phyloP scores from a whole-genome alignment of 2,329 filamentous ascomycete genomes.

The Colletotrichum zoysiae region DNA sequence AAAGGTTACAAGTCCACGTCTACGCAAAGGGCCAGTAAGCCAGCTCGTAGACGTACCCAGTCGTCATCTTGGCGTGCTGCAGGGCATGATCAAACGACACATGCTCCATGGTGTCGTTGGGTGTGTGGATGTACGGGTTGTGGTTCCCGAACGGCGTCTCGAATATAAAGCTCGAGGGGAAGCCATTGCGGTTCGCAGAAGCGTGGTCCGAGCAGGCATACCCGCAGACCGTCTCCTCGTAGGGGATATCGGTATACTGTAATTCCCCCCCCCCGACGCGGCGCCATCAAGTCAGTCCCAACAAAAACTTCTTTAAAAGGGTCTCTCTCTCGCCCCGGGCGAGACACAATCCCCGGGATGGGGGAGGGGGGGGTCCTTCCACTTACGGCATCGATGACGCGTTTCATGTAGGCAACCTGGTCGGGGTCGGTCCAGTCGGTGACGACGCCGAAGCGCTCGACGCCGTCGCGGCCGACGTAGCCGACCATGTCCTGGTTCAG shows the following conservation, averaged over 20 bases:
- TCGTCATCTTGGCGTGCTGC: slow-evolving; percentile 68
- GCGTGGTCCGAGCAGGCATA: slow-evolving; percentile 77
- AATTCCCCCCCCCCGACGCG: background rate
- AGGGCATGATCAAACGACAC: slow-evolving; percentile 76
- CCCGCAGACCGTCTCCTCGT: slow-evolving; percentile 63
- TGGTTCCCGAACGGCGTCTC: slow-evolving; percentile 70
- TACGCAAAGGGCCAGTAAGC: slow-evolving; percentile 42
- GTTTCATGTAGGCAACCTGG: slow-evolving; percentile 54
- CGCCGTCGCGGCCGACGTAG: slow-evolving; percentile 49
- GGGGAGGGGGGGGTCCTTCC: background rate
- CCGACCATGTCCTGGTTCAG: slow-evolving; percentile 61
- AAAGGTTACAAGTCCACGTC: too few species aligned
- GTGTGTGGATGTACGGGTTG: slow-evolving; percentile 80
- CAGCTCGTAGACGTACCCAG: slow-evolving; percentile 62
- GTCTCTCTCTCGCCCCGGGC: too few species aligned
- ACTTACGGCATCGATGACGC: slow-evolving; percentile 48
- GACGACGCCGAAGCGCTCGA: slow-evolving; percentile 54
- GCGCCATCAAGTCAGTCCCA: too few species aligned
- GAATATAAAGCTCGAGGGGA: slow-evolving; percentile 74
- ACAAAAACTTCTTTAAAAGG: too few species aligned
- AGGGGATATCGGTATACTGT: slow-evolving; percentile 54
- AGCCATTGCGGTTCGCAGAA: slow-evolving; percentile 74
- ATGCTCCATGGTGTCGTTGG: slow-evolving; percentile 77
- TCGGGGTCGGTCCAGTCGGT: slow-evolving; percentile 54
- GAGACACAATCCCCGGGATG: too few species aligned